Evolutionary conservation across 441 rosid genomes (phyloP).

Genomic region (Jatropha multifida): DNA sequence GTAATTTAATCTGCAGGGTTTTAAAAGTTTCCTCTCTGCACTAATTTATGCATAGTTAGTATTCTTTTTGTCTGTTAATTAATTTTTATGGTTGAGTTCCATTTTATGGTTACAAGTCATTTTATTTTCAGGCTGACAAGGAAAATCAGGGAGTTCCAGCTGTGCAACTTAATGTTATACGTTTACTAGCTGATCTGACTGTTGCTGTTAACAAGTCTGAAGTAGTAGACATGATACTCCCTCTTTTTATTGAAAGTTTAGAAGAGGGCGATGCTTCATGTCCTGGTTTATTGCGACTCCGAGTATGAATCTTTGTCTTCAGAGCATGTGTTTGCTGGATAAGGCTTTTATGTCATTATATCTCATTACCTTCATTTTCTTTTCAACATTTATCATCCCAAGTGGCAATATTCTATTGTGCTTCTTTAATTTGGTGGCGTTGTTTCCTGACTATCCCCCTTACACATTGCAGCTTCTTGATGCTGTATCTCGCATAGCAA

Average conservation of each 20-base stretch:
- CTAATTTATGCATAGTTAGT: constrained; percentile 7
- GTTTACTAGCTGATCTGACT: constrained; percentile 88
- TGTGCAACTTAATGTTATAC: constrained; percentile 82
- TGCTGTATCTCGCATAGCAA: constrained; percentile 96
- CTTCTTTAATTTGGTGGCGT: constrained; percentile 25
- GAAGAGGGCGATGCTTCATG: constrained; percentile 98
- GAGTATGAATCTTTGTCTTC: constrained; percentile 57
- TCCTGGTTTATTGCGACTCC: constrained; percentile 86
- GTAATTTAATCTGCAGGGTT: neutral
- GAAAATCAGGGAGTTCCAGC: constrained; percentile 76
- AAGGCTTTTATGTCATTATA: constrained; percentile 12
- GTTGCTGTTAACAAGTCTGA: constrained; percentile 88
- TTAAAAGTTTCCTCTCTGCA: constrained; percentile 16
- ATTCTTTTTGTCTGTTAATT: neutral
- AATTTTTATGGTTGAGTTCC: constrained; percentile 9
- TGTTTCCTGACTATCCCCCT: constrained; percentile 28
- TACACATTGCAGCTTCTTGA: constrained; percentile 82
- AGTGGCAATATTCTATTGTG: constrained; percentile 18
- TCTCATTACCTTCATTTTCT: constrained; percentile 2
- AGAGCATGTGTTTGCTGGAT: constrained; percentile 32
- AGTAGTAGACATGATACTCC: constrained; percentile 96
- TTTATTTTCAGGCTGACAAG: constrained; percentile 67
- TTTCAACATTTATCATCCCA: constrained; percentile 13
- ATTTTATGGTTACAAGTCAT: constrained; percentile 5
- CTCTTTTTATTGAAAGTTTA: constrained; percentile 91